Percentiles rank a stretch among this genome's conserved stretches.
Evolutionary conservation across 2,329 filamentous ascomycete genomes (phyloP).

Genomic region (Fonsecaea multimorphosa): DNA sequence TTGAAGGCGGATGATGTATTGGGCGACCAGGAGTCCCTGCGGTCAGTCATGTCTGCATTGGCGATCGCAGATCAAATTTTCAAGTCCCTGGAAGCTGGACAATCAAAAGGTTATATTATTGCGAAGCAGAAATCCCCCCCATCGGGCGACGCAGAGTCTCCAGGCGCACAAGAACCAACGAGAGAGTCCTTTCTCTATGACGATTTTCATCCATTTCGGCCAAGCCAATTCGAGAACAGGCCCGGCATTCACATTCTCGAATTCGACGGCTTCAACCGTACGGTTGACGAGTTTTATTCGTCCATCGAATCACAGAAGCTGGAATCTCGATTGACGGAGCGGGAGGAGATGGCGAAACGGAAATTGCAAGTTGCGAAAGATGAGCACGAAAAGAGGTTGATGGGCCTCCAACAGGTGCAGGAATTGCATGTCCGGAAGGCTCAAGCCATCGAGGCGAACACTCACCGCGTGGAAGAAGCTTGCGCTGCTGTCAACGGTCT

Average conservation of each 20-base stretch:
- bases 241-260: conserved; percentile 71
- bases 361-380: conserved; percentile 83
- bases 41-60: conserved; percentile 71
- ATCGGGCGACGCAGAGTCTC: conserved; percentile 43
- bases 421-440: conserved; percentile 85
- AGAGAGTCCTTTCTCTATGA: conserved; percentile 72
- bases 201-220: conserved; percentile 93
- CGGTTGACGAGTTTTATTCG: conserved; percentile 96
- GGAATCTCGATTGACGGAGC: conserved; percentile 80
- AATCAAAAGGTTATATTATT: conserved; percentile 82
- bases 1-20: conserved; percentile 73
- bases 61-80: conserved; percentile 73
- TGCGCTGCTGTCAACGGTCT: conserved; percentile 90
- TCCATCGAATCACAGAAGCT: conserved; percentile 93
- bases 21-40: conserved; percentile 67
- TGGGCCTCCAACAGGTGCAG: conserved; percentile 80
- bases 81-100: conserved; percentile 69
- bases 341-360: conserved; percentile 78
- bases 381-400: conserved; percentile 84
- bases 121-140: conserved; percentile 63
- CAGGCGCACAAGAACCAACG: conserved; percentile 46
- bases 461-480: conserved; percentile 88
- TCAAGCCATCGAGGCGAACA: conserved; percentile 85
- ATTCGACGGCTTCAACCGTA: conserved; percentile 86
- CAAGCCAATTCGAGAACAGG: conserved; percentile 76